Evolutionary conservation across 2,329 filamentous ascomycete species (phyloP), one percentile per base, ranked within the genome.

Genomic region (Cytospora mali): DNA sequence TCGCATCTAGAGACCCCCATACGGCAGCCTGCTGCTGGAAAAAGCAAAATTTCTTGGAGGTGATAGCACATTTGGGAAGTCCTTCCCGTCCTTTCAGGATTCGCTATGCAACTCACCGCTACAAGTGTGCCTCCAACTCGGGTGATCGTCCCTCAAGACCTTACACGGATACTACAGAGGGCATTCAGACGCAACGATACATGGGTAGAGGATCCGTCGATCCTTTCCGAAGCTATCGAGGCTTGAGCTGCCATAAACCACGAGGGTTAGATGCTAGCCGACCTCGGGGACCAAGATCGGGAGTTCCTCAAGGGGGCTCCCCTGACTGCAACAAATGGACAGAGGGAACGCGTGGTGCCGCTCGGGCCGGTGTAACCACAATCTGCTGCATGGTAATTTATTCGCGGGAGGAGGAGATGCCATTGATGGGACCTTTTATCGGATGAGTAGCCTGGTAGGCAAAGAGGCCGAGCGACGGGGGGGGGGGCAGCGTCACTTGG

Each of bases 161-260:
- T 23, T 35, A 50, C 39, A 55, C 49, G 53, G 23, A 29, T 23
- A 48, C 54, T 29, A 28, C 16, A 35, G 18, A 25, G 50, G n/a
- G 35, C 39, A 55, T 25, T 53, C 39, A 55, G 28, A 49, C 51
- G 58, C 25, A 28, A 35, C 25, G n/a, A 14, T 29, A 52, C 42
- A 33, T 50, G 23, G 49, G 6, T 33, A 29, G 28, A 55, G 39
- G 53, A 54, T 46, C 55, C 53, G 50, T 39, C 55, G 31, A 29
- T 55, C 49, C 11, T 13, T 42, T 35, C 52, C 39, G 9, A 46
- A 21, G 5, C 16, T 10, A 50, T 33, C 42, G 6, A 39, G n/a
- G 42, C 14, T 51, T 39, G 28, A 29, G 25, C 29, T 42, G 39
- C 39, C 42, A 11, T n/a, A 25, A n/a, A n/a, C 39, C 29, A 29